Conservation (phyloP, 495 filamentous ascomycete genomes). For the Trichoderma parareesei region DNA sequence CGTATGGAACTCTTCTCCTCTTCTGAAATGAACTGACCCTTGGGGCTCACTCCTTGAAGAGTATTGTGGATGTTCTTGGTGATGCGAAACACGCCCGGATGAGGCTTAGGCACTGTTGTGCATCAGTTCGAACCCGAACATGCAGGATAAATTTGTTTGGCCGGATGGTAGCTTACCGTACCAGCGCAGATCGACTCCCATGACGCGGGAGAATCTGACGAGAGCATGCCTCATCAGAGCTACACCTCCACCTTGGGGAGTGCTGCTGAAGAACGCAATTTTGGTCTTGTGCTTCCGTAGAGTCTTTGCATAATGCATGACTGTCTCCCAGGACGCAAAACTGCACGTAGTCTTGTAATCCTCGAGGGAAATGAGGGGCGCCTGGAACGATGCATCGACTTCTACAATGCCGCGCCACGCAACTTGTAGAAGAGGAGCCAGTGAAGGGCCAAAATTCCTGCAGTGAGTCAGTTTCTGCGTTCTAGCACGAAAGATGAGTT, state of each 20-base stretch:
- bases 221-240: slow-evolving; percentile 84
- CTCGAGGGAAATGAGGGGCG: slow-evolving; percentile 50
- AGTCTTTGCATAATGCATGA: slow-evolving; percentile 57
- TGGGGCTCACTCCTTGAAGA: slow-evolving; percentile 69
- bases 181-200: slow-evolving; percentile 70
- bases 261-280: slow-evolving; percentile 79
- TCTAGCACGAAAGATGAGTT: background rate
- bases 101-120: slow-evolving; percentile 66
- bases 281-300: slow-evolving; percentile 60
- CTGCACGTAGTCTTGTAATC: slow-evolving; percentile 59
- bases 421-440: slow-evolving; percentile 65
- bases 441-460: slow-evolving; percentile 70
- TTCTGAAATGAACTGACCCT: slow-evolving; percentile 50
- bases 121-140: background rate
- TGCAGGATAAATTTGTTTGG: background rate
- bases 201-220: slow-evolving; percentile 57
- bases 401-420: slow-evolving; percentile 67
- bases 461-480: slow-evolving; percentile 10
- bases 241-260: slow-evolving; percentile 82
- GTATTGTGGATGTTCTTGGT: slow-evolving; percentile 94
- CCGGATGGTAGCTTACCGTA: slow-evolving; percentile 39
- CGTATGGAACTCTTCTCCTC: slow-evolving; percentile 53
- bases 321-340: slow-evolving; percentile 56
- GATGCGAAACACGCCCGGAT: slow-evolving; percentile 74
- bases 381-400: slow-evolving; percentile 59